Evolutionary conservation across 108 stramenopile species (phyloP).

Genomic region (Cyclotella atomus): DNA sequence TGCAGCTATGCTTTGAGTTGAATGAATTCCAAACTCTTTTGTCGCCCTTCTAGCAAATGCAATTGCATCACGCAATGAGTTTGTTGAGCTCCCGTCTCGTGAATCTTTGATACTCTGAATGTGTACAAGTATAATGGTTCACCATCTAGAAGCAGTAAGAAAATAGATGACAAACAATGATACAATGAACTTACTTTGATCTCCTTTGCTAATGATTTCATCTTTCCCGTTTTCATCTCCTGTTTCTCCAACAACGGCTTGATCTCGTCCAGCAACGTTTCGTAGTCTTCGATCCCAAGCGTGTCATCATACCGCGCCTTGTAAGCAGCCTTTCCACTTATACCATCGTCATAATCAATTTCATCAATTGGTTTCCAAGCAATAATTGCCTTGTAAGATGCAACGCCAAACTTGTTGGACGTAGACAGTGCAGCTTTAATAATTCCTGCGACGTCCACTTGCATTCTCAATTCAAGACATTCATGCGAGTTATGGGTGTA

Average conservation of each 20-base stretch:
- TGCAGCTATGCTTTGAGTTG: background rate
- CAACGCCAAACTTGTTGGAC: conserved; percentile 7
- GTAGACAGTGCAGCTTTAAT: background rate
- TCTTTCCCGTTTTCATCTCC: background rate
- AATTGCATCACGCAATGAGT: background rate
- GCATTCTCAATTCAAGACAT: background rate
- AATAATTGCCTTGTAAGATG: background rate
- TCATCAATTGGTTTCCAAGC: conserved; percentile 10
- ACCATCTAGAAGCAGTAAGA: too few species aligned
- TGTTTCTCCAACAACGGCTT: background rate
- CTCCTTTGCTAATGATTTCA: conserved; percentile 4
- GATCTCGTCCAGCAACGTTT: background rate
- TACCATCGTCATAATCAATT: conserved; percentile 4
- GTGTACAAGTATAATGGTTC: background rate
- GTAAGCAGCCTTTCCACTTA: background rate
- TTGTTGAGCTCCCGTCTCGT: background rate
- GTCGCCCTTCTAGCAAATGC: conserved; percentile 8
- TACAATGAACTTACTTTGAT: background rate
- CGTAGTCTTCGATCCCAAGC: background rate
- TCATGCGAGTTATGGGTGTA: background rate
- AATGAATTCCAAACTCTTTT: conserved; percentile 6
- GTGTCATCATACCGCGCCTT: background rate
- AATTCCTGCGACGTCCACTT: background rate
- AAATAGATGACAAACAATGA: background rate
- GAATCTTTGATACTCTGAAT: background rate